A percentile compares a stretch with the other conserved stretches of the same genome.
Conservation (phyloP, 192 early-diverging fungal genomes). For the Geranomyces michiganensis region DNA sequence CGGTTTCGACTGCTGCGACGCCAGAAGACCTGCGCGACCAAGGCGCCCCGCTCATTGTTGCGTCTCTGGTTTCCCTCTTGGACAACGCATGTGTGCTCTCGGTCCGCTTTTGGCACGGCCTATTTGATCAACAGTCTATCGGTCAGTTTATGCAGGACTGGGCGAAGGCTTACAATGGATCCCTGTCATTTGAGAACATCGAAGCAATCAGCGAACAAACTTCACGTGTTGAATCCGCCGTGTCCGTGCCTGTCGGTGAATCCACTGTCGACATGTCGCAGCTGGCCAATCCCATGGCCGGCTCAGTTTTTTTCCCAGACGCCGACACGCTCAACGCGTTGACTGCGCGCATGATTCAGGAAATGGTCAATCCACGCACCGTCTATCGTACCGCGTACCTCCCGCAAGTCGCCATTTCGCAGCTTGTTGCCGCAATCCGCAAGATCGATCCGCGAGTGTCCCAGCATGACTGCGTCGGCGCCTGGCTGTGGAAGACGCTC, state of each 20-base stretch:
- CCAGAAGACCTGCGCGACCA: background rate
- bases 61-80: slow-evolving; percentile 2
- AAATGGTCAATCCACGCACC: slow-evolving; percentile 2
- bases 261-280: background rate
- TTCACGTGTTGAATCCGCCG: background rate
- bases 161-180: slow-evolving; percentile 5
- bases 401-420: background rate
- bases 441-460: slow-evolving; percentile 2
- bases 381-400: background rate
- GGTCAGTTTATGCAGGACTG: slow-evolving; percentile 19
- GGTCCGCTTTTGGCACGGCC: slow-evolving; percentile 7
- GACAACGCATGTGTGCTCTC: slow-evolving; percentile 4
- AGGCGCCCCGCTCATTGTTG: background rate
- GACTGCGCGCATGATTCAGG: background rate
- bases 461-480: slow-evolving; percentile 10
- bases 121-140: slow-evolving; percentile 4
- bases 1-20: background rate
- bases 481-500: background rate
- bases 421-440: background rate
- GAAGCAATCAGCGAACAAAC: slow-evolving; percentile 1
- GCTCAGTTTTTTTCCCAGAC: background rate
- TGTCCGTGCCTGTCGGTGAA: slow-evolving; percentile 2
- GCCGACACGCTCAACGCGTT: background rate
- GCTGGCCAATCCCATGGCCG: background rate
- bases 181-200: background rate